Evolutionary conservation across 2,329 filamentous ascomycete species (phyloP).

Genomic region (Orbilia blumenaviensis): DNA sequence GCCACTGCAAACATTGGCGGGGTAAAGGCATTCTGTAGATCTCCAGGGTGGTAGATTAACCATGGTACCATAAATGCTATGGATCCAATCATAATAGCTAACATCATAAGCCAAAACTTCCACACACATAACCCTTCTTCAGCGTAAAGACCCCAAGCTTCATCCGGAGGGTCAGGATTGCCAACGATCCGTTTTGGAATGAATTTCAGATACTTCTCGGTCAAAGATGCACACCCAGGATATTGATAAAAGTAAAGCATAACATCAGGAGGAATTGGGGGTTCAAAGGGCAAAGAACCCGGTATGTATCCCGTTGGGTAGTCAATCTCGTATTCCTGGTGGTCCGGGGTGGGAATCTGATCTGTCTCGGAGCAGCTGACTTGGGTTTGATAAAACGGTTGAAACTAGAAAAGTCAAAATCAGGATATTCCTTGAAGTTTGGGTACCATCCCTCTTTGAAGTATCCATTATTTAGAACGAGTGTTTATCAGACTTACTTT

Average conservation of each 20-base stretch:
- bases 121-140: conserved; percentile 13
- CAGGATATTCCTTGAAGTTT: neutral
- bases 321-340: conserved; percentile 29
- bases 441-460: too few relatives aligned
- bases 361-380: conserved; percentile 37
- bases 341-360: conserved; percentile 5
- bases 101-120: neutral
- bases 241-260: conserved; percentile 16
- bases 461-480: too few relatives aligned
- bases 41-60: conserved; percentile 9
- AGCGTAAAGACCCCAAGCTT: conserved; percentile 36
- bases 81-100: neutral
- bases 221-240: conserved; percentile 20
- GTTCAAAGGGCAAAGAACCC: neutral
- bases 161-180: neutral
- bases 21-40: conserved; percentile 38
- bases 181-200: conserved; percentile 31
- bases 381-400: conserved; percentile 19
- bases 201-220: conserved; percentile 7
- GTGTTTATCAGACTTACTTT: neutral
- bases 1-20: conserved; percentile 17
- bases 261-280: conserved; percentile 9
- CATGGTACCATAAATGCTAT: conserved; percentile 18
- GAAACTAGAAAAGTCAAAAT: neutral
- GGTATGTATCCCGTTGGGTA: conserved; percentile 21